Evolutionary conservation across 176 grass and related monocot species (phyloP).

Genomic region (Olyra latifolia): DNA sequence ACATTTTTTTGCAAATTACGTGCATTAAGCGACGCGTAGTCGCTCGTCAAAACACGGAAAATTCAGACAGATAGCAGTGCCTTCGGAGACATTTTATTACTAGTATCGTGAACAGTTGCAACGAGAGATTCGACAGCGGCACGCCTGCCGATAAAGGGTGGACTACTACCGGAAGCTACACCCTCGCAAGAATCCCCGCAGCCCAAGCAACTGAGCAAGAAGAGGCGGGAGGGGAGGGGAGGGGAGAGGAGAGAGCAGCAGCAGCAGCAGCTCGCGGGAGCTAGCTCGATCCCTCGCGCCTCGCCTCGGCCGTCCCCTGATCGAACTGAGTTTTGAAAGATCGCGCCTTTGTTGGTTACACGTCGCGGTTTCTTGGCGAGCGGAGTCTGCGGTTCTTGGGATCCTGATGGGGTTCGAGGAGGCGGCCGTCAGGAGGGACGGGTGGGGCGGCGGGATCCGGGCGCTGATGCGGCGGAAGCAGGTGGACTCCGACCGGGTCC

Average conservation of each 20-base stretch:
- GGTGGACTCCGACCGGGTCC: conserved; percentile 78
- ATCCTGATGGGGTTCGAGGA: conserved; percentile 21
- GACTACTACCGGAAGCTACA: background rate
- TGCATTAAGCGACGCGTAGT: too few relatives aligned
- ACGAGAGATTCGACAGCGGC: background rate
- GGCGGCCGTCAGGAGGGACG: conserved; percentile 11
- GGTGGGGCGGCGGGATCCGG: conserved; percentile 32
- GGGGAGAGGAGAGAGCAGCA: background rate
- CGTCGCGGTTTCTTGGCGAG: background rate
- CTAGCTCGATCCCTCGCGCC: background rate
- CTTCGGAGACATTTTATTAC: too few relatives aligned
- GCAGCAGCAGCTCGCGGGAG: background rate
- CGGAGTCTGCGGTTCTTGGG: background rate
- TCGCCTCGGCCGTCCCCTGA: background rate
- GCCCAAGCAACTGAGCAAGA: conserved; percentile 17
- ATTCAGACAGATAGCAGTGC: too few relatives aligned
- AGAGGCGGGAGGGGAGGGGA: too few relatives aligned
- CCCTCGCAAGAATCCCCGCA: conserved; percentile 11
- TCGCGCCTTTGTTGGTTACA: background rate
- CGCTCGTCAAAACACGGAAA: too few relatives aligned
- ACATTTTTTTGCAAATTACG: too few relatives aligned
- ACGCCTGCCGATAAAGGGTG: background rate
- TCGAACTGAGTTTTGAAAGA: background rate
- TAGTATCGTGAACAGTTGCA: too few relatives aligned
- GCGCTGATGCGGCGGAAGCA: conserved; percentile 83